Base-by-base conservation (phyloP, 768 basidiomycete species). In the Suillus subluteus region DNA sequence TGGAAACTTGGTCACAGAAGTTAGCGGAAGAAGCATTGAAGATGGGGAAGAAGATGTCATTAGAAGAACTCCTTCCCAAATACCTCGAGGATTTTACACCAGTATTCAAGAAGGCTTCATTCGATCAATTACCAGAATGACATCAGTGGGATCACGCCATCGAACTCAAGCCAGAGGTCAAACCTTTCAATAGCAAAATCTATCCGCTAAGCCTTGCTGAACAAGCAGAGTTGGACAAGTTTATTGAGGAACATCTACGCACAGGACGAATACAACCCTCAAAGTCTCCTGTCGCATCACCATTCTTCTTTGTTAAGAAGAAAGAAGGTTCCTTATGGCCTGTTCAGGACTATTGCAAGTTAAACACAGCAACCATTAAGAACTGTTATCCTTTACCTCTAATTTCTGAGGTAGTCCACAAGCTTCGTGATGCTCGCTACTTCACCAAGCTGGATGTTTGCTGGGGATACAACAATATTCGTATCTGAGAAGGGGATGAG, bases 391-490 rank as follows among this genome's bases (percentile, higher is more conserved):
- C 76, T 0, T 38, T 76, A 0, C 77, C 72, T 0, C 66, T 77
- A 0, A 72, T 75, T 12, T 48, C 54, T 0, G 68, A 79, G 11
- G 16, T 78, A 0, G 43, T 78, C 2, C 56, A 77, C 12, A 69
- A 73, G 9, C 70, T 79, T 0, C 62, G 66, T 1, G n/a, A 59
- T 0, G 67, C 75, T 0, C 52, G 64, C 0, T 64, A 75, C 58
- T 78, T 76, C 62, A 75, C 74, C 23, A 75, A 73, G 52, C 15
- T 76, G 16, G 74, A 82, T 67, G 61, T 81, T 15, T 59, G 69
- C 0, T 72, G 69, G 56, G 79, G 75, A 0, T 83, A 79, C 50
- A 77, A 82, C 55, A 74, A 75, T 4, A 54, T 80, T 3, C 62
- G 69, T 0, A 71, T 81, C 26, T 54, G 54, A 2, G 65, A 70